Conservation (phyloP, 75 land plant genomes). For the Adiantum capillusveneris region DNA sequence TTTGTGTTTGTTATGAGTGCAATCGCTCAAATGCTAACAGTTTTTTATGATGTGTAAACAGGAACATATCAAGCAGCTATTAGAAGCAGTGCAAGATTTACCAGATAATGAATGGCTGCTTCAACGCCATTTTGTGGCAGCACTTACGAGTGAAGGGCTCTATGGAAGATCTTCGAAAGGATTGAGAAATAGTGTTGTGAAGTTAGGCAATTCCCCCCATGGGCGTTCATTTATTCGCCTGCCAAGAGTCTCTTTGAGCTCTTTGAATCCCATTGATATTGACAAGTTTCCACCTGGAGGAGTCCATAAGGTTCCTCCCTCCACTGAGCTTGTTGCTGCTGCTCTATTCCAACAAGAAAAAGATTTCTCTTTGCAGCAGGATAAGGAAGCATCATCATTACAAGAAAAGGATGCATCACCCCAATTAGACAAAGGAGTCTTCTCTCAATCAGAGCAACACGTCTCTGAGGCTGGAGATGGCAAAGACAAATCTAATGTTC, state of each 20-base stretch:
- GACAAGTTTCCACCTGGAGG: neutral
- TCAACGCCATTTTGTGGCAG: slow-evolving; percentile 76
- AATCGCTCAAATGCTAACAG: neutral
- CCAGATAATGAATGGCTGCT: slow-evolving; percentile 78
- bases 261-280: neutral
- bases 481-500: neutral
- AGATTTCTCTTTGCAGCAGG: too few species aligned
- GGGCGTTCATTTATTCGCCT: slow-evolving; percentile 3
- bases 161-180: neutral
- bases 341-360: neutral
- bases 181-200: neutral
- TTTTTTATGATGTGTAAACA: slow-evolving; percentile 17
- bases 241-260: neutral
- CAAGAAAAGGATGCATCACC: too few species aligned
- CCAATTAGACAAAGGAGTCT: too few species aligned
- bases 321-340: neutral
- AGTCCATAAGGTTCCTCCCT: neutral
- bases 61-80: slow-evolving; percentile 71
- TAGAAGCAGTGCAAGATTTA: slow-evolving; percentile 52
- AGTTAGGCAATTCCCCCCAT: slow-evolving; percentile 1
- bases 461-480: neutral
- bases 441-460: too few species aligned
- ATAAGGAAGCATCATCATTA: too few species aligned
- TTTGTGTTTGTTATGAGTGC: neutral
- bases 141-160: slow-evolving; percentile 18